phyloP scores from a whole-genome alignment of 2,329 filamentous ascomycete species.

The Nectriaceae sp. region DNA sequence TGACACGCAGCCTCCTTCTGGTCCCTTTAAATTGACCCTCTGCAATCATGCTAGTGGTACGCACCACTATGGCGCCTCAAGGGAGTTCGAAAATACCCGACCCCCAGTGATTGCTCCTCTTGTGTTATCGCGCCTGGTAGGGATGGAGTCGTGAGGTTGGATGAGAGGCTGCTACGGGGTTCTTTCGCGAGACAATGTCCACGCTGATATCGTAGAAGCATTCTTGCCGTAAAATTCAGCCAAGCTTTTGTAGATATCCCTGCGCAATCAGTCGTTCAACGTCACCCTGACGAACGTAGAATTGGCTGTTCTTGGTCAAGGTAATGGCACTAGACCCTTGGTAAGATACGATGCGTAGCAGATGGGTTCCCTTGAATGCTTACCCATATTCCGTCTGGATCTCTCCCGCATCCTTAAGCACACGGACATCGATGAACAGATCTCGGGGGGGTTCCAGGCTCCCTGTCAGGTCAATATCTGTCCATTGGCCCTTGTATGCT shows the following conservation, averaged over 20 bases:
- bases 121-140: too few relatives aligned
- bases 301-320: slow-evolving; percentile 96
- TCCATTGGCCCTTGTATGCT: slow-evolving; percentile 98
- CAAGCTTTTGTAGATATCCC: slow-evolving; percentile 89
- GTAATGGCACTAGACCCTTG: slow-evolving; percentile 73
- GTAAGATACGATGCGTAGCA: slow-evolving; percentile 18
- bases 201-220: neutral
- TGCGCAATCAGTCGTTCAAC: slow-evolving; percentile 93
- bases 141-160: too few relatives aligned
- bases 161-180: too few relatives aligned
- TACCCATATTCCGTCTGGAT: slow-evolving; percentile 99
- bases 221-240: slow-evolving; percentile 50
- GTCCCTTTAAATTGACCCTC: too few relatives aligned
- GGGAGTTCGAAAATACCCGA: too few relatives aligned
- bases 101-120: too few relatives aligned
- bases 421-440: slow-evolving; percentile 94
- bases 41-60: too few relatives aligned
- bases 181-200: too few relatives aligned
- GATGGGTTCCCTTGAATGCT: slow-evolving; percentile 34
- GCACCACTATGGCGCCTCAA: too few relatives aligned
- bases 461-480: slow-evolving; percentile 93
- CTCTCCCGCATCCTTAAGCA: slow-evolving; percentile 94
- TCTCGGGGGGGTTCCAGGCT: slow-evolving; percentile 93
- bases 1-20: too few relatives aligned
- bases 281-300: slow-evolving; percentile 94